Evolutionary conservation across 768 basidiomycete genomes (phyloP).

Genomic region (Phylloporus sp.): DNA sequence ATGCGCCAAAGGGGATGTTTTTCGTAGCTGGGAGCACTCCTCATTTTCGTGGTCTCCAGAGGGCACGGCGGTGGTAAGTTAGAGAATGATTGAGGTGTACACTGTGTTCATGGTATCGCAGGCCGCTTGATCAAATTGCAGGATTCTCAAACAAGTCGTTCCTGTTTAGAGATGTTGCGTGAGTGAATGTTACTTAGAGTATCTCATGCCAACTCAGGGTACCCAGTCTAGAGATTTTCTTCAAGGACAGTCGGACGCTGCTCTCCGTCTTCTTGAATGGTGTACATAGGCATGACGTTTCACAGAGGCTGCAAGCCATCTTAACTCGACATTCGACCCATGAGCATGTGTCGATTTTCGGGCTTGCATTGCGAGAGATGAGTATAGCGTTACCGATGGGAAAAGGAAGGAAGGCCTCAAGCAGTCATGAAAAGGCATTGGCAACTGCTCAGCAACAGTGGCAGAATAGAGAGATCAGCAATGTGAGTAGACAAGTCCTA

Average conservation of each 20-base stretch:
- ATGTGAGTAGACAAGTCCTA: slow-evolving; percentile 45
- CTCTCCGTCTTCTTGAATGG: slow-evolving; percentile 78
- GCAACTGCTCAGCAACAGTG: slow-evolving; percentile 74
- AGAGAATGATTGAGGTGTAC: not conserved
- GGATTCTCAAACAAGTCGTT: slow-evolving; percentile 79
- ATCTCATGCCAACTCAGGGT: not conserved
- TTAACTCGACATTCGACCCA: slow-evolving; percentile 40
- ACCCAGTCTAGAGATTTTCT: slow-evolving; percentile 81
- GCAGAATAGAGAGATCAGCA: slow-evolving; percentile 90
- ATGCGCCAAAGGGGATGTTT: slow-evolving; percentile 78
- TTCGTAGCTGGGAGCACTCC: slow-evolving; percentile 83
- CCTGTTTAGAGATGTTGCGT: slow-evolving; percentile 91
- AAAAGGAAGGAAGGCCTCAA: slow-evolving; percentile 8
- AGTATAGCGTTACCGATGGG: slow-evolving; percentile 24
- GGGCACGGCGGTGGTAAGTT: slow-evolving; percentile 74
- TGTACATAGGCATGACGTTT: slow-evolving; percentile 56
- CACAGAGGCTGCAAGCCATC: slow-evolving; percentile 48
- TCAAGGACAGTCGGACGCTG: slow-evolving; percentile 86
- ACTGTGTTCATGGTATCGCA: slow-evolving; percentile 26
- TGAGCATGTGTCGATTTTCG: slow-evolving; percentile 41
- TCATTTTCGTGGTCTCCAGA: slow-evolving; percentile 74
- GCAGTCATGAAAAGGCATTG: slow-evolving; percentile 42
- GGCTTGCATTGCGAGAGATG: slow-evolving; percentile 41
- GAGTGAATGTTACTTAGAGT: slow-evolving; percentile 29
- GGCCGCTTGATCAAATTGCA: slow-evolving; percentile 76